Percentiles rank a stretch among this genome's conserved stretches.
Evolutionary conservation across 148 eudicot genomes (phyloP).

Genomic region (Hydrangea macrophylla): DNA sequence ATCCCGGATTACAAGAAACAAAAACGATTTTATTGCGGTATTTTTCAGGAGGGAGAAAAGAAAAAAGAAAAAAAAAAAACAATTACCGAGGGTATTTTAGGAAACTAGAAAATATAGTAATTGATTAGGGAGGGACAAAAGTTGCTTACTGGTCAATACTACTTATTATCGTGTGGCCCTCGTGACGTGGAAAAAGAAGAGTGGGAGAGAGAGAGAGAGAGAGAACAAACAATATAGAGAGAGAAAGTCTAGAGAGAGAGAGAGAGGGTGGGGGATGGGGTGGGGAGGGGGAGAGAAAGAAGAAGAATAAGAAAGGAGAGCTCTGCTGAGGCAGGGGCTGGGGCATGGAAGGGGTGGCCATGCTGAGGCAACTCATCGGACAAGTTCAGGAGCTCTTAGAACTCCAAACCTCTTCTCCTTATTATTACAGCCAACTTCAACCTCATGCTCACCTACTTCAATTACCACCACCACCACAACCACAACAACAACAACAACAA

Average conservation of each 20-base stretch:
- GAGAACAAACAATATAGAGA: conserved; percentile 1
- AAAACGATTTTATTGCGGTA: too few relatives aligned
- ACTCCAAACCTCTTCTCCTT: conserved; percentile 35
- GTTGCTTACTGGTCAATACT: conserved; percentile 32
- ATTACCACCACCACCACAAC: conserved; percentile 18
- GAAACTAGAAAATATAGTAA: not conserved
- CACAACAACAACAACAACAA: too few relatives aligned
- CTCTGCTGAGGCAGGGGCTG: too few relatives aligned
- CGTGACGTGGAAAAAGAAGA: conserved; percentile 26
- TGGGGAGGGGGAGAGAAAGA: not conserved
- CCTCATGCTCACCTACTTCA: conserved; percentile 2
- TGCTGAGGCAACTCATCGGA: conserved; percentile 72
- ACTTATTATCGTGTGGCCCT: conserved; percentile 21
- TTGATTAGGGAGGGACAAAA: conserved; percentile 18
- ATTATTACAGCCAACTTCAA: conserved; percentile 17
- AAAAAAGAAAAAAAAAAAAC: too few relatives aligned
- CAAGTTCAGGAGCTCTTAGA: conserved; percentile 55
- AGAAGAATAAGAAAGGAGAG: too few relatives aligned
- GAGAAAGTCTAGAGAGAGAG: conserved; percentile 2
- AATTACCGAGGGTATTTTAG: not conserved
- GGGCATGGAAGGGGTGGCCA: conserved; percentile 46
- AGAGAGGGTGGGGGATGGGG: conserved; percentile 5
- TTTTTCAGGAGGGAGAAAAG: too few relatives aligned
- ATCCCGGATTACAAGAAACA: too few relatives aligned
- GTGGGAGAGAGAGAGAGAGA: not conserved